Evolutionary conservation across 208 protist species (phyloP), one percentile per base, ranked within the genome.

Genomic region (Leishmania lainsoni): DNA sequence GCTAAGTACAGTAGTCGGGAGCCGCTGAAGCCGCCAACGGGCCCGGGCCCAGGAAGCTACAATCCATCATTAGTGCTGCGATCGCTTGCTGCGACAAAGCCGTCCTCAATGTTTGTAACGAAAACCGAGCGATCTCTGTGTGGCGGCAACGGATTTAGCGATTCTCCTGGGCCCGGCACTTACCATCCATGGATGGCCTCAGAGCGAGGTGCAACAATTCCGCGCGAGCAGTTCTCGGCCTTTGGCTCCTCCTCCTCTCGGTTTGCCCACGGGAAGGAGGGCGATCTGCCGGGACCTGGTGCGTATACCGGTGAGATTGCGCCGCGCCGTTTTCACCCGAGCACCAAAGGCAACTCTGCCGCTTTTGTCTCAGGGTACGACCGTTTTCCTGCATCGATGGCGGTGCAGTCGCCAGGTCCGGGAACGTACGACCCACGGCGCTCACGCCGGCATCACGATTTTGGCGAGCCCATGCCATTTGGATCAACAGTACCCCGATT

Each of bases 41-140:
- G 84, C 48, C 93, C 93, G 61, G 94, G 94, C 22, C 94, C 94
- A 22, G 94, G 94, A 49, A 88, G 83, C 75, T 97, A 97, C 83
- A 82, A 95, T 52, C 58, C 83, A 32, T 48, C 48, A 42, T 79
- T 75, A 32, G 22, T 83, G 63, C 75, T 76, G 4, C 72, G 79
- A 32, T 65, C 80, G 63, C 49, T 81, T 86, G 66, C 93, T 88
- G 81, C 63, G 35, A 78, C 66, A 32, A 97, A 97, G 77, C 94
- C 92, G 22, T 93, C 93, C 29, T 95, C 89, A 39, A 92, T 93
- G 87, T 97, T 97, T 86, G 88, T 88, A 26, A 92, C 93, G 0
- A 95, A 92, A 48, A 94, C 89, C 20, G 76, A 83, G 22, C 83
- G 94, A 26, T 80, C 78, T 1, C 54, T 75, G 2, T 85, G 63